Conservation (phyloP, 2,329 filamentous ascomycete species). For the Fonsecaea pedrosoi region DNA sequence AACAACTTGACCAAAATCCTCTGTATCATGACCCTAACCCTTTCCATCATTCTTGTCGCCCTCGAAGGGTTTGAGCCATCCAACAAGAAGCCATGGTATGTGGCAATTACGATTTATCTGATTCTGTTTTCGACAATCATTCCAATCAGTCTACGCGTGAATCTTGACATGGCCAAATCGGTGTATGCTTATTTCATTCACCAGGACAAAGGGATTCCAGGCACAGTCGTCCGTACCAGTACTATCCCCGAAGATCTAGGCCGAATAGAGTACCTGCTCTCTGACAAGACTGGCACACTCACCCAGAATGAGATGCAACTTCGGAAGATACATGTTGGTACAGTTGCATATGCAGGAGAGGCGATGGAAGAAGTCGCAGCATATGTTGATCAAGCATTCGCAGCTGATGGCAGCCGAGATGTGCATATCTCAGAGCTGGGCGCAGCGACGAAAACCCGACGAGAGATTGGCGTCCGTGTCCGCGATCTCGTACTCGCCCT, state of each 20-base stretch:
- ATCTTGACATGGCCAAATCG: slow-evolving; percentile 95
- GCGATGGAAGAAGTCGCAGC: slow-evolving; percentile 96
- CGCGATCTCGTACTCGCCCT: slow-evolving; percentile 91
- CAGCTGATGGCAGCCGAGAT: slow-evolving; percentile 48
- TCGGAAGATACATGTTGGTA: slow-evolving; percentile 98
- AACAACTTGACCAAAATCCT: slow-evolving; percentile 97
- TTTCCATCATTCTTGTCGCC: slow-evolving; percentile 88
- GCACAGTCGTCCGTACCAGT: slow-evolving; percentile 91
- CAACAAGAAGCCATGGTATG: slow-evolving; percentile 74
- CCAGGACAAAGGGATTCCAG: slow-evolving; percentile 84
- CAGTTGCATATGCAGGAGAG: slow-evolving; percentile 96
- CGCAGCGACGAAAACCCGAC: slow-evolving; percentile 76
- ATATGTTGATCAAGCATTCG: slow-evolving; percentile 85
- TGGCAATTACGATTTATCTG: slow-evolving; percentile 96
- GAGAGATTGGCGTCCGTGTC: slow-evolving; percentile 92
- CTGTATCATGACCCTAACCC: slow-evolving; percentile 81
- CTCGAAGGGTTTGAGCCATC: slow-evolving; percentile 75
- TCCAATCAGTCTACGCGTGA: slow-evolving; percentile 93
- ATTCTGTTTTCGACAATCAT: slow-evolving; percentile 99
- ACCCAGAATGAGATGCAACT: slow-evolving; percentile 99
- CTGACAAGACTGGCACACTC: slow-evolving; percentile 96
- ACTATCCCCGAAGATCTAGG: slow-evolving; percentile 97
- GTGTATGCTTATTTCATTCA: slow-evolving; percentile 97
- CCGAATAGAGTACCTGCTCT: slow-evolving; percentile 92
- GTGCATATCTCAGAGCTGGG: slow-evolving; percentile 31